These are phyloP conservation scores for Trichoderma polysporum DNA, from an alignment of 2,329 filamentous ascomycete species.

Conservation along the genomic window DNA sequence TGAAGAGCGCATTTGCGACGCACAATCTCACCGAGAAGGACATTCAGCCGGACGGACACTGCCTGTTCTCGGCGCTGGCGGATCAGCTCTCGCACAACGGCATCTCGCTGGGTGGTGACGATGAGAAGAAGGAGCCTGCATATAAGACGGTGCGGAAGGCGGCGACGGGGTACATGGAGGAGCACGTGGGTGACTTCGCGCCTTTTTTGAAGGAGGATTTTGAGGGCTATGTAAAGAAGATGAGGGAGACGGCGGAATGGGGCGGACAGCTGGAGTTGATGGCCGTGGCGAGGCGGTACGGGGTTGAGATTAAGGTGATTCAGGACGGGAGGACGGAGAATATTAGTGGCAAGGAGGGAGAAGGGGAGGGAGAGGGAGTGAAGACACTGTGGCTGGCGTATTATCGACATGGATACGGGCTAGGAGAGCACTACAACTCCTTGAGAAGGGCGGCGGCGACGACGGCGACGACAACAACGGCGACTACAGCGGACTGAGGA, in stretches of 20 bases:
- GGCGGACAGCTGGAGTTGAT: slow-evolving; percentile 88
- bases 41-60: slow-evolving; percentile 90
- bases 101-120: slow-evolving; percentile 41
- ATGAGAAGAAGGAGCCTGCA: slow-evolving; percentile 38
- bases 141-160: slow-evolving; percentile 69
- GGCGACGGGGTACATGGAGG: slow-evolving; percentile 75
- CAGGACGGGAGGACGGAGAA: slow-evolving; percentile 80
- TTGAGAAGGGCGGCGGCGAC: slow-evolving; percentile 49
- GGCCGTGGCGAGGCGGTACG: slow-evolving; percentile 79
- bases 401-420: slow-evolving; percentile 87
- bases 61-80: slow-evolving; percentile 87
- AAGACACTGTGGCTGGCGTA: slow-evolving; percentile 81
- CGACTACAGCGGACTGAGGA: slow-evolving; percentile 9
- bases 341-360: slow-evolving; percentile 54
- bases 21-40: slow-evolving; percentile 70
- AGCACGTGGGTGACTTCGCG: slow-evolving; percentile 75
- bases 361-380: slow-evolving; percentile 48
- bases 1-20: slow-evolving; percentile 65
- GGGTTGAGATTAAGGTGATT: slow-evolving; percentile 77
- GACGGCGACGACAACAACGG: slow-evolving; percentile 26
- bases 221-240: slow-evolving; percentile 69
- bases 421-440: slow-evolving; percentile 98
- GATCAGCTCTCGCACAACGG: slow-evolving; percentile 67
- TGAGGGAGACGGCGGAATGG: slow-evolving; percentile 90
- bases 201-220: slow-evolving; percentile 84